Evolutionary conservation across 257 asterid genomes (phyloP), one percentile per base, ranked within the genome.

Genomic region (Solanum sparsipilum): DNA sequence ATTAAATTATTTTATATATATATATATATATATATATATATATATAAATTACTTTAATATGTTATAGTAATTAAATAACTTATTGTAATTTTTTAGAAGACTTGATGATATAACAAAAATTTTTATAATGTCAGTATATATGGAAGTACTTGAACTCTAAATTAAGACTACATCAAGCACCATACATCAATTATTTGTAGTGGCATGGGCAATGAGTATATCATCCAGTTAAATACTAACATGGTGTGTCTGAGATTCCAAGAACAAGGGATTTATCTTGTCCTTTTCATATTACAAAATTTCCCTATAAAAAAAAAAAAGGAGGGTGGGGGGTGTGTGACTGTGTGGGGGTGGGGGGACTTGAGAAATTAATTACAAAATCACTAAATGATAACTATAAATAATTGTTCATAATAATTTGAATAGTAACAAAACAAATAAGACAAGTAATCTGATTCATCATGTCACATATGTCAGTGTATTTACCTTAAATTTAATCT

Each of bases 231-330:
- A 87, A 87, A 83, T 71, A 34, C 16, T 78, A 48, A 91, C 81
- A 83, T 85, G 89, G 84, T 72, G 79, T 86, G 91, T 88, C 88
- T 67, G 39, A 23, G 18, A 46, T 36, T 78, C 82, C 15, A 71
- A 87, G 25, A 85, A 86, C 93, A 87, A 25, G 39, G 78, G 36
- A 84, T 52, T 32, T 52, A 83, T 73, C 84, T 60, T 4, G 81
- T 68, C n/a, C n/a, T 88, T 38, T 38, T 27, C 27, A 13, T 27
- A 32, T 5, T 52, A 21, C 38, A 58, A 16, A 31, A 56, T 38
- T 15, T 58, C 16, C 32, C 44, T 41, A 18, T 23, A 5, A 71
- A 72, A 72, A 39, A 72, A 39, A 58, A 7, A 7, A n/a, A 5
- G 31, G 29, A 0, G 68, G 68, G 65, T 7, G 4, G 5, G 16